Evolutionary conservation across 768 basidiomycete genomes (phyloP), one percentile per base, ranked within the genome.

Genomic region (Butyriboletus loyo): DNA sequence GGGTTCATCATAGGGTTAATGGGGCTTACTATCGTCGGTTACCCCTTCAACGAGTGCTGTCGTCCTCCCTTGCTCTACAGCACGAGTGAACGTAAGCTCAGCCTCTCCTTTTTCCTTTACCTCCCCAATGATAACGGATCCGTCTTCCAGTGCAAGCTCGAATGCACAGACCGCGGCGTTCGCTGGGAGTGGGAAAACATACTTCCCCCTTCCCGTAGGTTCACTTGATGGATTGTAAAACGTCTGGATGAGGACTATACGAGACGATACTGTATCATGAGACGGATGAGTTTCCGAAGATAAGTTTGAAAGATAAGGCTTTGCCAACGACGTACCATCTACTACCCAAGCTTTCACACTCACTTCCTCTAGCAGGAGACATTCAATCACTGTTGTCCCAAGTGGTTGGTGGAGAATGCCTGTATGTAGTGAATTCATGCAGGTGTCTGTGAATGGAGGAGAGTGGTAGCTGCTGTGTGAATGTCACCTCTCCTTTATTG

Each of bases 171-270:
- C 73, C 0, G 81, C 82, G 0, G 77, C 78, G 28, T 69, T 71
- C 1, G 75, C 78, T 0, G 84, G 85, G 6, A 85, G 73, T 9
- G 84, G 83, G 55, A 86, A 85, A 35, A 75, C 71, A 62, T 84
- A 86, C 30, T 78, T 74, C 25, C 78, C 80, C 41, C 75, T 69
- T 36, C 65, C 62, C 0, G 80, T 82, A 1, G 72, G 60, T 32
- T 53, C 55, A 9, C 66, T 61, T 4, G 68, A 67, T 0, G 69
- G 56, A 52, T 81, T 81, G 15, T 48, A 61, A 61, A 73, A 81
- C 0, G 62, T 64, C 47, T 80, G 79, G 1, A 56, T 53, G 35
- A 81, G 57, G 2, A 72, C 66, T 1, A 79, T 69, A 17, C 71
- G 69, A 1, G 77, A 76, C n/a, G 78, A 75, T 0, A 76, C 78